Evolutionary conservation across 2,329 filamentous ascomycete species (phyloP).

Genomic region (Cladosporium sphaerospermum): DNA sequence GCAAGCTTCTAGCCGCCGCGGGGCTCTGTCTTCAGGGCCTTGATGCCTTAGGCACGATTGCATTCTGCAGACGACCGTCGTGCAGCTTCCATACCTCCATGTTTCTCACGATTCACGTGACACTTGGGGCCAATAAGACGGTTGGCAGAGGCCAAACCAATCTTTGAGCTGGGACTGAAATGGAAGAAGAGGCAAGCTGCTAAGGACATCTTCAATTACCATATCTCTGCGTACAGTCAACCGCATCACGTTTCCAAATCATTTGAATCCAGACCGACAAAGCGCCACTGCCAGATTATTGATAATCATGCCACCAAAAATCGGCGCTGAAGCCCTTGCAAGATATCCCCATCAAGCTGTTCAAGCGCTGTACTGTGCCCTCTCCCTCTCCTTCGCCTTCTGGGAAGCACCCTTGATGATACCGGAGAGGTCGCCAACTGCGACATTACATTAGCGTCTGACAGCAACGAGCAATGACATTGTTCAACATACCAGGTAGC

Average conservation of each 20-base stretch:
- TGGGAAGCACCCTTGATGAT: slow-evolving; percentile 41
- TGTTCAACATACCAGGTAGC: slow-evolving; percentile 35
- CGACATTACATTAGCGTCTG: slow-evolving; percentile 3
- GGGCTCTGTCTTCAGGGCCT: background rate
- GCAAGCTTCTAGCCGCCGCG: background rate
- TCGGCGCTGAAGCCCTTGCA: no score
- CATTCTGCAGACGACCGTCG: no score
- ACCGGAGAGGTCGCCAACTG: slow-evolving; percentile 41
- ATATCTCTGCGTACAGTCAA: no score
- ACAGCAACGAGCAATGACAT: background rate
- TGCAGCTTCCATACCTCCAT: no score
- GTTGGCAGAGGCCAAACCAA: no score
- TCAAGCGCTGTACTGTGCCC: background rate
- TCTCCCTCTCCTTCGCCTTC: slow-evolving; percentile 19
- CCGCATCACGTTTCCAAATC: no score
- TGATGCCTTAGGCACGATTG: no score
- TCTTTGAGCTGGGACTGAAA: no score
- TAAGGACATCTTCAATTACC: background rate
- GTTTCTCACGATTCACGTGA: no score
- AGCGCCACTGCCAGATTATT: background rate
- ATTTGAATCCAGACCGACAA: background rate
- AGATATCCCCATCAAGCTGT: no score
- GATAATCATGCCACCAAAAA: no score
- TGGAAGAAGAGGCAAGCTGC: background rate
- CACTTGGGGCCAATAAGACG: no score